Evolutionary conservation across 2,329 filamentous ascomycete species (phyloP), one percentile per base, ranked within the genome.

Genomic region (Xylaria sp.): DNA sequence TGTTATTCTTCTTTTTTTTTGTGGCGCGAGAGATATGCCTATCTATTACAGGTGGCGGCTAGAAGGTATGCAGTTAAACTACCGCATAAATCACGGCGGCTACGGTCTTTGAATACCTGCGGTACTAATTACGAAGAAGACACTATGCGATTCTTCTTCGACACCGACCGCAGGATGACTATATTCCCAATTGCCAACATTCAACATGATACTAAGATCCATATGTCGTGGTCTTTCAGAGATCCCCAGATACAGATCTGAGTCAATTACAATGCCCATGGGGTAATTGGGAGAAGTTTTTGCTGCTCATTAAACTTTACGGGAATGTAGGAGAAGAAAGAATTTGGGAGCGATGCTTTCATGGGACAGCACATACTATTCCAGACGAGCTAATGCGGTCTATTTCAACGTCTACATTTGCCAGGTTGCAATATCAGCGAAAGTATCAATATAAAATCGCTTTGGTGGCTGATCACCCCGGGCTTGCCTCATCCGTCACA

Each of bases 261-360:
- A 31, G 49, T 35, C 17, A 31, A 5, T 48, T 51, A 15, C 40
- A 13, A 57, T 49, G 47, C 49, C n/a, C 17, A 47, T 19, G 53
- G 25, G 35, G 25, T 35, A 40, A 54, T 17, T 21, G 54, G 64
- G 58, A 62, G 60, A 59, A 19, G 47, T 38, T 66, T 62, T 66
- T 59, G 61, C 64, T 62, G 38, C 49, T 52, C 35, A 55, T 61
- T 64, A 41, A 58, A 61, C 38, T 54, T 59, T 54, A 21, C 44
- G 58, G 61, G 55, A 59, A 58, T 61, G 48, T 58, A 62, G 51
- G 54, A 56, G 64, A 59, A 25, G 47, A 38, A 55, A 31, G n/a
- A 54, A 46, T 52, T 64, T 64, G 61, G 58, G 33, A 43, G 63
- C 54, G 47, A 29, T 60, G 54, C 58, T 59, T 64, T 60, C 19